These are phyloP conservation scores for Phaffomyces opuntiae DNA, from an alignment of 805 yeast species.

Conservation along the genomic window DNA sequence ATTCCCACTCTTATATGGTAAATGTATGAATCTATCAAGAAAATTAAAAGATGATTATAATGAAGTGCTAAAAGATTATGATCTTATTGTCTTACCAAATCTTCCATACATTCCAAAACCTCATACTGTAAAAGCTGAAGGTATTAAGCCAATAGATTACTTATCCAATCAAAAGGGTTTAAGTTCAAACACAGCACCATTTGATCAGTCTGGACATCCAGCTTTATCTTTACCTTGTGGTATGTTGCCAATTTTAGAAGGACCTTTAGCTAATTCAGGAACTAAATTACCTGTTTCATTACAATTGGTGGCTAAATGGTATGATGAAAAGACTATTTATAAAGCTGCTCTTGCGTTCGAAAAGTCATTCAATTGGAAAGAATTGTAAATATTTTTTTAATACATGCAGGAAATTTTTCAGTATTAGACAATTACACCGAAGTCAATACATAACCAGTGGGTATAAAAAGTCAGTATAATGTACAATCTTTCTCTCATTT, in stretches of 20 bases:
- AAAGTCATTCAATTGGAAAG: conserved; percentile 1
- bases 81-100: neutral
- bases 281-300: conserved; percentile 1
- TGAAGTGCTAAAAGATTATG: neutral
- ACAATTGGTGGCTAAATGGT: conserved; percentile 2
- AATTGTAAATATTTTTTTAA: neutral
- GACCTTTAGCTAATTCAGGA: conserved; percentile 1
- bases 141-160: neutral
- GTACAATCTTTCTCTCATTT: too few species aligned
- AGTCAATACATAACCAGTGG: too few species aligned
- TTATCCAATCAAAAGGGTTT: conserved; percentile 1
- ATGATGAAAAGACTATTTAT: conserved; percentile 1
- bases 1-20: conserved; percentile 1
- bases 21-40: conserved; percentile 2
- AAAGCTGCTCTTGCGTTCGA: conserved; percentile 1
- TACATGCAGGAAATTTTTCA: too few species aligned
- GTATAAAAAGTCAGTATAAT: too few species aligned
- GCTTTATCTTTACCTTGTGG: conserved; percentile 3
- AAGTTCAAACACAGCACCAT: conserved; percentile 2
- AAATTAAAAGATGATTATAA: conserved; percentile 2
- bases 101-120: conserved; percentile 1
- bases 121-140: neutral
- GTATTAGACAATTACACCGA: too few species aligned
- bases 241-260: conserved; percentile 1
- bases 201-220: conserved; percentile 3